Base-by-base conservation (phyloP, 371 early-diverging fungal species). In the Dinochytrium kinnereticum region DNA sequence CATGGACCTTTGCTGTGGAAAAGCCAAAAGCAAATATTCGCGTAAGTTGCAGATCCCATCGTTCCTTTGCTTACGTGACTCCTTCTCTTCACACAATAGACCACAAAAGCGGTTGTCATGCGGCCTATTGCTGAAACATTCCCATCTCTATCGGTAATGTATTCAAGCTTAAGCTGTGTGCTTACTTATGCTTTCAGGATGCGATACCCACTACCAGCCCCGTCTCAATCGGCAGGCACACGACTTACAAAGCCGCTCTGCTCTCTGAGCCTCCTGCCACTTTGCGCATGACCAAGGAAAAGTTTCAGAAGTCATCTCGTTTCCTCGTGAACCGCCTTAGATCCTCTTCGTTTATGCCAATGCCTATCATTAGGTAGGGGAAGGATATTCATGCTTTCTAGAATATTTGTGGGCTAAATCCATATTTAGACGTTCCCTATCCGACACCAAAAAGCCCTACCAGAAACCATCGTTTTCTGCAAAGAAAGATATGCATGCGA, bases 291-390 rank as follows among this genome's bases (percentile, higher is more conserved):
- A 7, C 55, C 55, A 53, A n/a, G 13, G n/a, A 26, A 53, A 7
- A 13, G 13, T 53, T 53, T 5, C 13, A 53, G 55, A 53, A 26
- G 26, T 53, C 55, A 5, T 13, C 55, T 24, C n/a, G 55, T 26
- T n/a, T 53, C 26, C n/a, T 53, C 19, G 19, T 44, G 44, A 44
- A 44, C 44, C 44, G 44, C 44, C 44, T 44, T 19, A n/a, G n/a
- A n/a, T n/a, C n/a, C n/a, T 7, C 7, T 13, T 44, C 44, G 7
- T 44, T 44, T 19, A 44, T 13, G 44, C 19, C 24, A 17, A 19
- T 55, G 57, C 57, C 57, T 26, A 26, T 55, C 57, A 55, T 55
- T 26, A 30, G 57, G 30, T 55, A n/a, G n/a, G n/a, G n/a, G n/a
- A n/a, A n/a, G n/a, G n/a, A n/a, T n/a, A n/a, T n/a, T n/a, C n/a